Evolutionary conservation across 2,329 filamentous ascomycete species (phyloP), one percentile per base, ranked within the genome.

Genomic region (Trichoderma oligosporum): DNA sequence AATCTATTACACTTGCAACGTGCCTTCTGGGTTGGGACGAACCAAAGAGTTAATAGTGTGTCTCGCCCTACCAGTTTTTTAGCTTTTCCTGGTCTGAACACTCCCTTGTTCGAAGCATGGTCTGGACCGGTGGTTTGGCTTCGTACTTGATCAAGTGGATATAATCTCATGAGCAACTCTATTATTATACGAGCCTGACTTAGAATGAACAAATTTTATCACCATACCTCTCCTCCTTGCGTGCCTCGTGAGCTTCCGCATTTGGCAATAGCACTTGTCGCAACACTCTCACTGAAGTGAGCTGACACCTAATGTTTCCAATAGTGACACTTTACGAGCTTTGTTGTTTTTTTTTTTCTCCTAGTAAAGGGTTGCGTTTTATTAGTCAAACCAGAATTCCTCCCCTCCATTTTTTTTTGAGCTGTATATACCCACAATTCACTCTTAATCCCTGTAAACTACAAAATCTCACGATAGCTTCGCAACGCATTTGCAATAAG

Each of bases 201-300:
- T 56, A 51, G 14, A 35, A 57, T 57, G 54, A 57, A 41, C 20
- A 47, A 29, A 41, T 33, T 47, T 20, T n/a, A 42, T 35, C 25
- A 41, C 41, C 44, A 48, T 39, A 27, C 48, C 41, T 39, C n/a
- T 18, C 35, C 38, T 57, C 20, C 56, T 24, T 41, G 41, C 48
- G 41, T 58, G 48, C 48, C 27, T 53, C 56, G 56, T 58, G 56
- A 58, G 31, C 48, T 53, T 46, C 48, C 54, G 36, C 29, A 42
- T 57, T 27, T 44, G 45, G 54, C 16, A 46, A 33, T 16, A 14
- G 9, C 5, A 3, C 22, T n/a, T 25, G 35, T 27, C n/a, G 6
- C 29, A 22, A 39, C 3, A 12, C 9, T 2, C 4, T 11, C 14
- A n/a, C 20, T 42, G 39, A 4, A 5, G 4, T 36, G 14, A 14